Percentiles rank a stretch among this genome's conserved stretches.
Conservation (phyloP, 805 yeast species). For the Saccharomycopsis synnaedendra region DNA sequence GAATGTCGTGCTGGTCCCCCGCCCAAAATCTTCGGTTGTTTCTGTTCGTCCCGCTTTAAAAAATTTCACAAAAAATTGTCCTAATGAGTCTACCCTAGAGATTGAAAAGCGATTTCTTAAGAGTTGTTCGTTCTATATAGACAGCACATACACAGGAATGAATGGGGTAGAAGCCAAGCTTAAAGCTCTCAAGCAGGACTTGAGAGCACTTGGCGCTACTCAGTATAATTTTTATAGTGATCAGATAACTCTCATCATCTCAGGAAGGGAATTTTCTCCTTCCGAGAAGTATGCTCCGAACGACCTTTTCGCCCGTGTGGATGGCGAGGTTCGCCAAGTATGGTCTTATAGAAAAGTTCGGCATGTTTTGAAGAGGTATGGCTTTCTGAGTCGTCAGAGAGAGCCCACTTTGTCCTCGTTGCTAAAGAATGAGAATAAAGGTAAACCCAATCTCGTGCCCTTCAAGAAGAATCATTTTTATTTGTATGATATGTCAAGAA, state of each 20-base stretch:
- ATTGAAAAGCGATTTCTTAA: not conserved
- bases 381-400: not conserved
- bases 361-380: conserved; percentile 4
- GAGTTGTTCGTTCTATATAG: conserved; percentile 1
- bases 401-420: not conserved
- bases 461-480: conserved; percentile 7
- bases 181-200: not conserved
- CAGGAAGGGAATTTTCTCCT: conserved; percentile 7
- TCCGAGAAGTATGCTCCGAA: conserved; percentile 3
- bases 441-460: not conserved
- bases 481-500: conserved; percentile 6
- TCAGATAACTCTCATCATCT: conserved; percentile 10
- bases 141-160: not conserved
- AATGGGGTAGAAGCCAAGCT: not conserved
- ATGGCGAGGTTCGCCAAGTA: conserved; percentile 7
- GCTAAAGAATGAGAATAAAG: conserved; percentile 1
- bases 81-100: too few species aligned
- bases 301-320: conserved; percentile 9
- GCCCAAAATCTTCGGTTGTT: too few species aligned
- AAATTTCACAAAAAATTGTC: too few species aligned
- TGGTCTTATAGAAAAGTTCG: conserved; percentile 6
- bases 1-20: too few species aligned
- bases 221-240: conserved; percentile 8
- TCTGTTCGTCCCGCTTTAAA: too few species aligned
- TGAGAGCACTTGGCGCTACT: conserved; percentile 2